These are phyloP conservation scores for Microsporum canis DNA, from an alignment of 2,329 filamentous ascomycete species.

Conservation along the genomic window DNA sequence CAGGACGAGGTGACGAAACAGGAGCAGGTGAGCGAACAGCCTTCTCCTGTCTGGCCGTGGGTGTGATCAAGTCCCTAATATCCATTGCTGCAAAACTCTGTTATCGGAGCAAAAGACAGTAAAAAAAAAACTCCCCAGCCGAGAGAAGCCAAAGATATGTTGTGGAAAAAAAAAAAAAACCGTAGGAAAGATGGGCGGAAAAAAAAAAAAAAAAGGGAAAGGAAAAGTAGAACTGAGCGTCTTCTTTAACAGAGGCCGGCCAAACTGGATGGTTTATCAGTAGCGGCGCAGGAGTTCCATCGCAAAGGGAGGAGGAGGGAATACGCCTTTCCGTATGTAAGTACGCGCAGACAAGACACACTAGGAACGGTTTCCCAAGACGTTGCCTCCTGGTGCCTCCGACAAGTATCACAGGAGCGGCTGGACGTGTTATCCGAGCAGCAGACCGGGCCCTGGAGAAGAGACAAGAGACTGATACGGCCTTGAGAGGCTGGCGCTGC, in stretches of 20 bases:
- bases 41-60: background rate
- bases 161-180: background rate
- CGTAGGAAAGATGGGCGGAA: background rate
- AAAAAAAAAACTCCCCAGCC: background rate
- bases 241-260: background rate
- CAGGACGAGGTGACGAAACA: background rate
- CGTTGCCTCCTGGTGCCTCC: too few species aligned
- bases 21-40: background rate
- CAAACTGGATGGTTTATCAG: background rate
- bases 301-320: background rate
- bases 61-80: constrained; percentile 2
- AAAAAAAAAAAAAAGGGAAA: background rate
- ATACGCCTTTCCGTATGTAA: background rate
- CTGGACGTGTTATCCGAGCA: background rate
- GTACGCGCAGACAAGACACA: background rate
- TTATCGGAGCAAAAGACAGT: background rate
- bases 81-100: background rate
- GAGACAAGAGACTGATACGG: background rate
- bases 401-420: background rate
- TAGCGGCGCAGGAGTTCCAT: background rate
- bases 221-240: background rate
- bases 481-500: too few species aligned
- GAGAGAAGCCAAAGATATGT: background rate
- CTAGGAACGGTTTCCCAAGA: too few species aligned
- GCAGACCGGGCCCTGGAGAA: background rate